These are phyloP conservation scores for Phaffia australis DNA, from an alignment of 768 basidiomycete species.

Conservation along the genomic window DNA sequence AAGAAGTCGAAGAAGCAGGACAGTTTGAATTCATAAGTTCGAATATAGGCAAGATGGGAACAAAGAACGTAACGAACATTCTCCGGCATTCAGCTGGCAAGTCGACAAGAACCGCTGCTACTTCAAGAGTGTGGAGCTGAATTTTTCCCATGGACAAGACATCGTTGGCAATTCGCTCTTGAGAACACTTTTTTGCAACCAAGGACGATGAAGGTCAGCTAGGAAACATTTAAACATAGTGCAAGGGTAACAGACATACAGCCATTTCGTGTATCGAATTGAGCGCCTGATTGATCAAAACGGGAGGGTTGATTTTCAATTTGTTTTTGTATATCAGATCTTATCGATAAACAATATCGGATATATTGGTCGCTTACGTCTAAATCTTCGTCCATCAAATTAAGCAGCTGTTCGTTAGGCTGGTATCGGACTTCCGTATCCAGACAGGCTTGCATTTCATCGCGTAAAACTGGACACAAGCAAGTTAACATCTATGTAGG, in stretches of 20 bases:
- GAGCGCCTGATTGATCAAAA: slow-evolving; percentile 28
- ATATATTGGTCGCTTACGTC: background rate
- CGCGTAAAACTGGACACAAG: background rate
- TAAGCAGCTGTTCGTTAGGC: background rate
- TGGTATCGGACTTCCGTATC: background rate
- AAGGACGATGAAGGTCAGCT: background rate
- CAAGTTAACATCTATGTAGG: no score
- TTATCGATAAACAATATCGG: no score
- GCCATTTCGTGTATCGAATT: slow-evolving; percentile 37
- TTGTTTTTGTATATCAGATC: no score
- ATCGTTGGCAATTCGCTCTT: slow-evolving; percentile 41
- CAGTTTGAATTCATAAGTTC: no score
- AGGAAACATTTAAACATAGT: slow-evolving; percentile 27
- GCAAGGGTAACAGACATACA: slow-evolving; percentile 13
- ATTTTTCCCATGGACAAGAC: slow-evolving; percentile 41
- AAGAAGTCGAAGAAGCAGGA: slow-evolving; percentile 9
- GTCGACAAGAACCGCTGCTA: slow-evolving; percentile 28
- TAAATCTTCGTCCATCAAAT: slow-evolving; percentile 19
- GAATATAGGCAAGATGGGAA: no score
- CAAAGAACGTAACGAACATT: background rate
- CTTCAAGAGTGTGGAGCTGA: slow-evolving; percentile 36
- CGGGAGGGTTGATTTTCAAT: no score
- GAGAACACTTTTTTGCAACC: slow-evolving; percentile 30
- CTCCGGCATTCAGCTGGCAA: background rate
- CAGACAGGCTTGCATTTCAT: slow-evolving; percentile 27